A percentile compares a stretch with the other conserved stretches of the same genome.
phyloP scores from a whole-genome alignment of 805 yeast genomes.

The Sugiyamaella chiloensis region DNA sequence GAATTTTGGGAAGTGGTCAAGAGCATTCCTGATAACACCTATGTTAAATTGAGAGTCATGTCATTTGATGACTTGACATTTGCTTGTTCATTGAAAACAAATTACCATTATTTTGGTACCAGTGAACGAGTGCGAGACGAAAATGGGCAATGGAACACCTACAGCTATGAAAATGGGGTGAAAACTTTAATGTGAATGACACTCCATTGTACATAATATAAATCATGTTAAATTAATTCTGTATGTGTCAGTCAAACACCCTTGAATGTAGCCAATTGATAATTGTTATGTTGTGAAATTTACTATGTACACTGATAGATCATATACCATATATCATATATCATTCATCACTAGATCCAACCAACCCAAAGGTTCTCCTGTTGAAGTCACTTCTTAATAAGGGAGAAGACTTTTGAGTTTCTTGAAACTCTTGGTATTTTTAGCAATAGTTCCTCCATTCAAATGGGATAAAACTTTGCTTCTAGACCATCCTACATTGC shows the following conservation, averaged over 20 bases:
- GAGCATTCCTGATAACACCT: constrained; percentile 71
- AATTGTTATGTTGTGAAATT: no score
- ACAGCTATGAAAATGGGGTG: constrained; percentile 37
- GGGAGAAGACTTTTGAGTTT: constrained; percentile 58
- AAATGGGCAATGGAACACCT: constrained; percentile 53
- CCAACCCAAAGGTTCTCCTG: no score
- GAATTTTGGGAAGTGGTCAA: constrained; percentile 65
- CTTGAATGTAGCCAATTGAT: no score
- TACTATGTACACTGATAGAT: no score
- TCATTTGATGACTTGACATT: constrained; percentile 84
- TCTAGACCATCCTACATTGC: constrained; percentile 83
- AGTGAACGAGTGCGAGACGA: constrained; percentile 43
- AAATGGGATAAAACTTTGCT: constrained; percentile 49
- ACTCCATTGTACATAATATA: no score
- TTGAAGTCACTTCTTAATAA: no score
- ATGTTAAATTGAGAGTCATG: constrained; percentile 75
- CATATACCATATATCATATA: no score
- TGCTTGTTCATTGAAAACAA: constrained; percentile 81
- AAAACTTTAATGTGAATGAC: constrained; percentile 5
- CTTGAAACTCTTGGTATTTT: constrained; percentile 51
- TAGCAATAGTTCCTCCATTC: constrained; percentile 57
- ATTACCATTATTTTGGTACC: constrained; percentile 81
- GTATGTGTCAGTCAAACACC: no score
- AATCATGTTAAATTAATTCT: background rate
- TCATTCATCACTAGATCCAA: no score